Evolutionary conservation across 108 stramenopile genomes (phyloP).

Genomic region (Epipyxis sp.): DNA sequence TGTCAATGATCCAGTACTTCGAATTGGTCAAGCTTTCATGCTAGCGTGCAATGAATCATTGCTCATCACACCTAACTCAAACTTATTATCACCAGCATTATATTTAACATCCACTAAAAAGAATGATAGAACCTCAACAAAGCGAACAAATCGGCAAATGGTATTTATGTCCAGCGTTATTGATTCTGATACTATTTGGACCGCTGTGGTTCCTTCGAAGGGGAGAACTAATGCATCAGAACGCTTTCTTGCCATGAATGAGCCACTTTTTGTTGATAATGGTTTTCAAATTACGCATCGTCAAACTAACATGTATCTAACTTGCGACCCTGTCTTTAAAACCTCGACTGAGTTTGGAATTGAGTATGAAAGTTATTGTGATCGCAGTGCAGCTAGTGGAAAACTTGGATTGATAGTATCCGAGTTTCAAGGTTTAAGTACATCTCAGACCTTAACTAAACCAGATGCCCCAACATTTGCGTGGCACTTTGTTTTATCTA

Average conservation of each 20-base stretch:
- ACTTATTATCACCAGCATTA: slow-evolving; percentile 40
- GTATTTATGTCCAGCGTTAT: slow-evolving; percentile 37
- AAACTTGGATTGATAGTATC: not conserved
- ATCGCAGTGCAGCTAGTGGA: not conserved
- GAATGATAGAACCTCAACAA: slow-evolving; percentile 45
- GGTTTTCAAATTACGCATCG: not conserved
- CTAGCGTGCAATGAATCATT: slow-evolving; percentile 45
- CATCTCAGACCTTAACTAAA: not conserved
- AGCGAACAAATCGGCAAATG: slow-evolving; percentile 48
- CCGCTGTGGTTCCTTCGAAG: not conserved
- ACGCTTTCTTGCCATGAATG: not conserved
- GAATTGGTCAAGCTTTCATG: slow-evolving; percentile 44
- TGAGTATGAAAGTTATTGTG: not conserved
- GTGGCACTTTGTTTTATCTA: not conserved
- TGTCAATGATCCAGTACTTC: slow-evolving; percentile 28
- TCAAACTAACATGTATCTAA: not conserved
- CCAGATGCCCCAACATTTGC: not conserved
- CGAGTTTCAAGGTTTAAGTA: not conserved
- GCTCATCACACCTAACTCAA: slow-evolving; percentile 35
- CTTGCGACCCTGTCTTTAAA: not conserved
- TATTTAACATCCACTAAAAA: slow-evolving; percentile 49
- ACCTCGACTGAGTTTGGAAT: not conserved
- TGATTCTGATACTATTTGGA: slow-evolving; percentile 37
- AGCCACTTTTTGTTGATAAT: not conserved
- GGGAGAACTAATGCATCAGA: not conserved